Conservation (phyloP, 192 early-diverging fungal genomes). For the Backusella australiensis region DNA sequence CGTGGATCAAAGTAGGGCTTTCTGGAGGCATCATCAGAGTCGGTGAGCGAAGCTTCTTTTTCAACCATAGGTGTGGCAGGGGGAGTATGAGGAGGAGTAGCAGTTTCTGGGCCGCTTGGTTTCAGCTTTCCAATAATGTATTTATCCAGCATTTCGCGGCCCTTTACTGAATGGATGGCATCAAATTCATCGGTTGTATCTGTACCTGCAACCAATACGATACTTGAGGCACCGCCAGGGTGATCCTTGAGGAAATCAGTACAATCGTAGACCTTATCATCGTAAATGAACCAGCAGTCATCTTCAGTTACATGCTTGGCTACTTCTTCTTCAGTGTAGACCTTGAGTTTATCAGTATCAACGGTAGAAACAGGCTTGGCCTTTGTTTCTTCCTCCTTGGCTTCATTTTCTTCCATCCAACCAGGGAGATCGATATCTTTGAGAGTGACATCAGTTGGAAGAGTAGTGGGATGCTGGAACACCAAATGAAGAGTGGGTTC, state of each 20-base stretch:
- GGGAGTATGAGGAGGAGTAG: neutral
- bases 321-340: constrained; percentile 63
- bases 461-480: constrained; percentile 55
- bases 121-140: constrained; percentile 69
- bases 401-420: constrained; percentile 48
- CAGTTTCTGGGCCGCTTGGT: constrained; percentile 3
- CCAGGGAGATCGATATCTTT: constrained; percentile 21
- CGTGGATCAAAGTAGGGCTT: neutral
- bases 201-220: constrained; percentile 75
- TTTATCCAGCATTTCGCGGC: constrained; percentile 65
- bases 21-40: neutral
- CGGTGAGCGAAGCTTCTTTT: neutral
- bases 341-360: constrained; percentile 15
- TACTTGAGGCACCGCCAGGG: constrained; percentile 88
- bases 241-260: constrained; percentile 75
- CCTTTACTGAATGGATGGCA: constrained; percentile 88
- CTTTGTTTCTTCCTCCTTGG: neutral
- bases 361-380: neutral
- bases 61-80: neutral
- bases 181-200: constrained; percentile 90
- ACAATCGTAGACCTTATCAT: constrained; percentile 72
- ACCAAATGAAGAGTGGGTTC: constrained; percentile 14
- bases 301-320: constrained; percentile 58
- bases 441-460: constrained; percentile 17
- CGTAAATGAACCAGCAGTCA: constrained; percentile 79